These are phyloP conservation scores for Iberis pinnata DNA, from an alignment of 345 rosid species.

Conservation along the genomic window DNA sequence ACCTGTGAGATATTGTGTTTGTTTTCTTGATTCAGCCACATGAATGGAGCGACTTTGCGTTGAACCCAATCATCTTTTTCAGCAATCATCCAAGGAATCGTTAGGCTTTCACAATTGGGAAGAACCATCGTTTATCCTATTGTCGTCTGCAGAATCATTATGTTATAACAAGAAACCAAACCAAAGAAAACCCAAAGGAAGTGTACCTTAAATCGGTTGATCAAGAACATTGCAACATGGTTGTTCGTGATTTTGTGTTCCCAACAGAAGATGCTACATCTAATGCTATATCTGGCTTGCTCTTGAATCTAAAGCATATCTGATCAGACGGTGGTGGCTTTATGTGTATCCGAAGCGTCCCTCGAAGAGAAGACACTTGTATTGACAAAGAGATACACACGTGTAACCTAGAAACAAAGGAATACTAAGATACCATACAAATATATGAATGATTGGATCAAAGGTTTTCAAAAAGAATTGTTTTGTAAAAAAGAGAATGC, in stretches of 20 bases:
- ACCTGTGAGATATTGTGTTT: conserved; percentile 26
- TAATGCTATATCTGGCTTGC: conserved; percentile 82
- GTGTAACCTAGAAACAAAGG: conserved; percentile 36
- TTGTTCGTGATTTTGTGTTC: conserved; percentile 73
- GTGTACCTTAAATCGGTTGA: conserved; percentile 72
- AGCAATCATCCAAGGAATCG: conserved; percentile 87
- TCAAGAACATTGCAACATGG: conserved; percentile 60
- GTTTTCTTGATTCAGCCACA: conserved; percentile 70
- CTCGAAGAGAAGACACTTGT: conserved; percentile 69
- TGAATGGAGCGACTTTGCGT: conserved; percentile 67
- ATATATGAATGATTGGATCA: conserved; percentile 5
- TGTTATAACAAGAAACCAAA: conserved; percentile 18
- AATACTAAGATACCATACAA: conserved; percentile 13
- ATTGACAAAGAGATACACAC: conserved; percentile 82
- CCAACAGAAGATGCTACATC: conserved; percentile 74
- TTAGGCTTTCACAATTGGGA: conserved; percentile 74
- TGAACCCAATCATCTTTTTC: conserved; percentile 93
- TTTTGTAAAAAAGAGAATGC: not conserved
- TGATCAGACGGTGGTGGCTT: conserved; percentile 98
- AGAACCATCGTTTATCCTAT: conserved; percentile 76
- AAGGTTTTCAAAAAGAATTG: not conserved
- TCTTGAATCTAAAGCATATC: conserved; percentile 83
- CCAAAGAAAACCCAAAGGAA: not conserved
- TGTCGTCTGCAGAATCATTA: conserved; percentile 44
- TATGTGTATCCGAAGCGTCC: conserved; percentile 66